Base-by-base conservation (phyloP, 495 filamentous ascomycete genomes). In the Parathielavia hyrcaniae region DNA sequence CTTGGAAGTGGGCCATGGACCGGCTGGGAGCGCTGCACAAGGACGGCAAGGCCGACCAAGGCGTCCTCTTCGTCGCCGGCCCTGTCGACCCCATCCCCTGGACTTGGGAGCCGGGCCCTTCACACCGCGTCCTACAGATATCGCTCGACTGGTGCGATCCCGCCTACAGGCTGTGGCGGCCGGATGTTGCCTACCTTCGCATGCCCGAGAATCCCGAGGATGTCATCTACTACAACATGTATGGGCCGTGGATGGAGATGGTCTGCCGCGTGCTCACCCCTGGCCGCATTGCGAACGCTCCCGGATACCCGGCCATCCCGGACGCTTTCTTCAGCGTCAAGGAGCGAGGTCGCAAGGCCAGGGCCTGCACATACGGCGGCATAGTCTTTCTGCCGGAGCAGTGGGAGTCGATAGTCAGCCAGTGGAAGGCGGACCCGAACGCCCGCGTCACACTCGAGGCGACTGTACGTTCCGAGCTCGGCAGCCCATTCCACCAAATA, bases 121-220 rank as follows among this genome's bases (percentile, higher is more conserved):
- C 39, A 0, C 53, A 60, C 49, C 41, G 44, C 10, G 49, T 64
- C 46, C 11, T 61, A n/a, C 58, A 59, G n/a, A 17, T 70, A 1
- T 20, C 26, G 2, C 55, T 70, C 11, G 32, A 57, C 14, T 70
- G 66, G 68, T 19, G 36, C 11, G 17, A 62, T n/a, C n/a, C n/a
- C 14, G 45, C 13, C 17, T n/a, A 19, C 5, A n/a, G 40, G n/a
- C 34, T 63, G 48, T 41, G 60, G 35, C 61, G 62, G 3, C 61
- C 55, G 0, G 69, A 69, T 22, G 48, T 68, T 14, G 69, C 69
- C 14, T 71, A 69, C 41, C 30, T 71, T 12, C 63, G 69, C n/a
- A 45, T 71, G 26, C 67, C 69, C 17, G 20, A 34, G 11, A 55
- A 62, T n/a, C 22, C 47, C 5, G 35, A 16, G 19, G 47, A 48